Percentiles rank a stretch among this genome's conserved stretches.
Evolutionary conservation across 2,329 filamentous ascomycete genomes (phyloP).

Genomic region (Scedosporium dehoogii): DNA sequence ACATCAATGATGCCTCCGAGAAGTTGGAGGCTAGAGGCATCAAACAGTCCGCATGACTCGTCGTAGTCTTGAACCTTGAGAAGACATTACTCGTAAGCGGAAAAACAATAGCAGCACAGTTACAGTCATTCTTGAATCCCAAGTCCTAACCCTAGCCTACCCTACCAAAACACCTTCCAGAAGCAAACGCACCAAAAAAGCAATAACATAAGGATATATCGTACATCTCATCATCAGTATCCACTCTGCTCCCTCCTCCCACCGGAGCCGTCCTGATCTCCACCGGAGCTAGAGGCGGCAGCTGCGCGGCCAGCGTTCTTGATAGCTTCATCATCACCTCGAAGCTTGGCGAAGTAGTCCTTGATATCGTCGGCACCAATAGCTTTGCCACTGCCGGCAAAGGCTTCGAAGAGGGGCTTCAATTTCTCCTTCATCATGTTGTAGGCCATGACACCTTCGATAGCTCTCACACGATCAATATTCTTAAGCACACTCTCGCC

Average conservation of each 20-base stretch:
- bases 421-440: constrained; percentile 93
- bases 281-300: constrained; percentile 20
- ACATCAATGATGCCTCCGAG: too few relatives aligned
- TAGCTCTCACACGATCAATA: constrained; percentile 84
- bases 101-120: too few relatives aligned
- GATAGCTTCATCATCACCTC: constrained; percentile 74
- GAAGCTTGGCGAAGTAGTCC: constrained; percentile 84
- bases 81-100: too few relatives aligned
- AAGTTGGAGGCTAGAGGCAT: too few relatives aligned
- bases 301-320: constrained; percentile 49
- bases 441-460: constrained; percentile 97
- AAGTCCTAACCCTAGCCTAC: not conserved
- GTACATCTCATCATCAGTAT: constrained; percentile 24
- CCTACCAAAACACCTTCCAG: not conserved
- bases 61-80: too few relatives aligned
- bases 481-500: constrained; percentile 88
- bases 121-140: not conserved
- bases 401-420: constrained; percentile 89
- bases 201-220: not conserved
- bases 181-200: not conserved
- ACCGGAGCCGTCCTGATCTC: constrained; percentile 21
- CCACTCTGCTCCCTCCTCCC: constrained; percentile 43
- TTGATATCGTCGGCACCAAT: constrained; percentile 96
- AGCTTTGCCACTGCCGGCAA: constrained; percentile 79
- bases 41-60: too few relatives aligned